Base-by-base conservation (phyloP, 495 filamentous ascomycete genomes). In the Neurospora intermedia region DNA sequence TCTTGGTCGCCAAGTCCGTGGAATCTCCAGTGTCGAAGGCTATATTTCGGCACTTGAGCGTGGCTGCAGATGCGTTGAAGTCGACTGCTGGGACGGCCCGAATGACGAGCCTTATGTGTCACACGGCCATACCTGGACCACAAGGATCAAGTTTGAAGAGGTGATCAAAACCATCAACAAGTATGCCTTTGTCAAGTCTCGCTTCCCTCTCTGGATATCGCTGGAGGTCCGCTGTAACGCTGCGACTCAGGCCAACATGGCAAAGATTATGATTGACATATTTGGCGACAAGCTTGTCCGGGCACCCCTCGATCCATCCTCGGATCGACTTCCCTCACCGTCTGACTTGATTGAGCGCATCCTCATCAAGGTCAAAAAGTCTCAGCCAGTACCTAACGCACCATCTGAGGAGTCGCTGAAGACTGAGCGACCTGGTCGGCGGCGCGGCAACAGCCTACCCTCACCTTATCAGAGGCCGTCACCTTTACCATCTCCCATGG, bases 61-160 rank as follows among this genome's bases (percentile, higher is more conserved):
- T 69, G 94, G 94, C 48, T 99, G 96, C 79, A 91, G 96, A 71
- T 98, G 96, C 80, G 89, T 99, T 69, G 96, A 99, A 82, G 92
- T 99, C 62, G 96, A 99, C 83, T 98, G 95, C 80, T 98, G 96
- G 96, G 93, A 99, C 83, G 96, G 96, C 16, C 84, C 87, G 39
- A 91, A 97, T 77, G 93, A 91, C 42, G 88, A 92, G 73, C 96
- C 96, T 8, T 88, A 93, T 70, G 96, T 99, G 39, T 92, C 89
- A 74, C 96, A 99, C 77, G 96, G 96, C 15, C 89, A 88, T n/a
- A 96, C 94, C 15, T 86, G 94, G 81, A 98, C 95, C 8, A 94
- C 88, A 35, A 89, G 91, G 75, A 92, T 98, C 69, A 87, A 91
- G 4, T 98, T 99, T 80, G 85, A 87, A 23, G 94, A 98, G 79